Conservation (phyloP, 2,329 filamentous ascomycete genomes). For the Penicillium frequentans region DNA sequence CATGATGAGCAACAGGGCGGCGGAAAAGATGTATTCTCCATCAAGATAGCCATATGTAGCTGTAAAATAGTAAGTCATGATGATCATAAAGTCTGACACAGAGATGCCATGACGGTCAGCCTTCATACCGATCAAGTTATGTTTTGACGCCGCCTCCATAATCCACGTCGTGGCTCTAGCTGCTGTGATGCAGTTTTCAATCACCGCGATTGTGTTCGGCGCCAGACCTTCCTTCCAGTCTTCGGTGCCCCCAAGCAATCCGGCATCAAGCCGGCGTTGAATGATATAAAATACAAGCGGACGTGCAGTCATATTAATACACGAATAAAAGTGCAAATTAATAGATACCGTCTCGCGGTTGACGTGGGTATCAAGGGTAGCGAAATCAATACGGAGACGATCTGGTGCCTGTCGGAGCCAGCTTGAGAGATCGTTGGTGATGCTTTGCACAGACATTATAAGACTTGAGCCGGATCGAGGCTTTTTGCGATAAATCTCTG, state of each 20-base stretch:
- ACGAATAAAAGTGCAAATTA: conserved; percentile 58
- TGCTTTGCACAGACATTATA: conserved; percentile 52
- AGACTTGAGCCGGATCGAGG: conserved; percentile 50
- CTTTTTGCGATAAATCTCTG: conserved; percentile 52
- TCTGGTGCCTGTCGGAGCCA: conserved; percentile 54
- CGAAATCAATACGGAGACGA: conserved; percentile 51
- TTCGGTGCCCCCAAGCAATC: conserved; percentile 30
- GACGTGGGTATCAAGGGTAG: conserved; percentile 41
- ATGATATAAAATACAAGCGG: conserved; percentile 57
- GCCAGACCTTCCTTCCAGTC: conserved; percentile 53
- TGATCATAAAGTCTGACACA: not conserved
- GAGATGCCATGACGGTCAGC: not conserved
- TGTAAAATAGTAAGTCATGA: conserved; percentile 10
- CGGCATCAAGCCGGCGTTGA: conserved; percentile 47
- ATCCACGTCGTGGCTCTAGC: conserved; percentile 52
- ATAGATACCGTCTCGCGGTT: conserved; percentile 54
- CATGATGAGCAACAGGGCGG: conserved; percentile 56
- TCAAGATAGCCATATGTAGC: conserved; percentile 61
- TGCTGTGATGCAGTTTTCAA: conserved; percentile 55
- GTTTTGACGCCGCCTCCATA: conserved; percentile 51
- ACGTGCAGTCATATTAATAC: conserved; percentile 58
- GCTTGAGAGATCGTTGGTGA: conserved; percentile 50
- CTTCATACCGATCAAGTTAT: conserved; percentile 51
- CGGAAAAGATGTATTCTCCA: conserved; percentile 57
- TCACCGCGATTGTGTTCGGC: conserved; percentile 50